Evolutionary conservation across 139 green algal genomes (phyloP), one percentile per base, ranked within the genome.

Genomic region (Chlamydomonas sp.): DNA sequence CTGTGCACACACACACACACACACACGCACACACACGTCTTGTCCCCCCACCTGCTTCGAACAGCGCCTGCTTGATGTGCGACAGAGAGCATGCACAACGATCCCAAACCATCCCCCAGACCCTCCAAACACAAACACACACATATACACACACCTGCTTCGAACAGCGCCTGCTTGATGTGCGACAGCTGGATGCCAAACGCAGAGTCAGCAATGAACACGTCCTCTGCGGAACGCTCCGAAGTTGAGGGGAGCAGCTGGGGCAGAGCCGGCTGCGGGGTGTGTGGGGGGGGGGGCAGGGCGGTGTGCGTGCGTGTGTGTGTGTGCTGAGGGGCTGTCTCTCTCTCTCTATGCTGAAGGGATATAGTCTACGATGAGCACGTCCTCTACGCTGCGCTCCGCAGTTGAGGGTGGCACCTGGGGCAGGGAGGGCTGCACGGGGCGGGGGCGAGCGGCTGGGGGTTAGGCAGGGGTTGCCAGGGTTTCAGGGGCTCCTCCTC

Each of bases 161-260:
- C 60, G 13, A 65, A 73, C 38, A 91, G 74, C 2, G 83, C 84
- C 36, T 83, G 71, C 38, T 81, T 85, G 33, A 91, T 38, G 47
- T 84, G 73, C 5, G 83, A 89, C 30, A 91, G 74, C 16, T 74
- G 65, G 8, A 85, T 73, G 49, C 88, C 80, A 8, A 74, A 72
- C 71, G 72, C 69, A 38, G 36, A 39, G 35, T 76, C 63, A 2
- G 79, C 81, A 36, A 89, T 84, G 65, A 89, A 90, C 38, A 89
- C 71, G 10, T 81, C 84, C 58, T 58, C 64, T 47, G 48, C 49
- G 54, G 48, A 48, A 8, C 26, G 3, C 33, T 39, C 24, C 35
- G n/a, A 29, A 24, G 34, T 24, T 26, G 26, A 33, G 13, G 79
- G 72, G 20, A 82, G 20, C 33, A 84, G 62, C 60, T 85, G 71